Conservation (phyloP, 441 rosid genomes). For the Pelargonium exstipulatum region DNA sequence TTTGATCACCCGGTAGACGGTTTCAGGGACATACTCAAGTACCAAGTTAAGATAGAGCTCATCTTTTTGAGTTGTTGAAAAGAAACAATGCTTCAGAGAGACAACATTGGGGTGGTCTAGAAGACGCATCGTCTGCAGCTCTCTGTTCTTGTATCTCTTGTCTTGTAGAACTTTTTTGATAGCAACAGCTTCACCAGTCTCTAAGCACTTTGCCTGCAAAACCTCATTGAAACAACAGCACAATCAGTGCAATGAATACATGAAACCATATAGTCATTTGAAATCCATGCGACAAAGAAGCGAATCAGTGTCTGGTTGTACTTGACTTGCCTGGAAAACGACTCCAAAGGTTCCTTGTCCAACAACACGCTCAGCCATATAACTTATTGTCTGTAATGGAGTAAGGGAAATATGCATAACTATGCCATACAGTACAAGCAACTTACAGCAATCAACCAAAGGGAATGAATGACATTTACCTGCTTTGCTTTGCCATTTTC, state of each 20-base stretch:
- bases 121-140: slow-evolving; percentile 69
- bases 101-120: slow-evolving; percentile 68
- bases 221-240: slow-evolving; percentile 2
- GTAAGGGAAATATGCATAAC: slow-evolving; percentile 2
- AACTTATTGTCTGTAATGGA: slow-evolving; percentile 55
- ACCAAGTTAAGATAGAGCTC: slow-evolving; percentile 73
- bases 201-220: neutral
- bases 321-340: slow-evolving; percentile 18
- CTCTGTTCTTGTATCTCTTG: slow-evolving; percentile 70
- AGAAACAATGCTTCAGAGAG: slow-evolving; percentile 78
- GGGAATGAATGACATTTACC: slow-evolving; percentile 27
- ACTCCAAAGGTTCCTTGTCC: slow-evolving; percentile 73
- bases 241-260: neutral
- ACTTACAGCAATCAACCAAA: neutral
- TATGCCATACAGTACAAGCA: neutral
- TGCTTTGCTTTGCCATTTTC: slow-evolving; percentile 65
- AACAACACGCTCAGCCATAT: slow-evolving; percentile 74
- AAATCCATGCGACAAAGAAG: no score
- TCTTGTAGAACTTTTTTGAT: slow-evolving; percentile 68
- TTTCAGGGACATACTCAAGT: slow-evolving; percentile 73
- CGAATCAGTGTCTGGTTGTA: no score
- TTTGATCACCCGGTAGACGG: slow-evolving; percentile 59
- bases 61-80: slow-evolving; percentile 62
- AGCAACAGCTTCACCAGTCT: neutral
- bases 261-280: neutral